Evolutionary conservation across 208 protist genomes (phyloP), one percentile per base, ranked within the genome.

Genomic region (Leishmania turanica): DNA sequence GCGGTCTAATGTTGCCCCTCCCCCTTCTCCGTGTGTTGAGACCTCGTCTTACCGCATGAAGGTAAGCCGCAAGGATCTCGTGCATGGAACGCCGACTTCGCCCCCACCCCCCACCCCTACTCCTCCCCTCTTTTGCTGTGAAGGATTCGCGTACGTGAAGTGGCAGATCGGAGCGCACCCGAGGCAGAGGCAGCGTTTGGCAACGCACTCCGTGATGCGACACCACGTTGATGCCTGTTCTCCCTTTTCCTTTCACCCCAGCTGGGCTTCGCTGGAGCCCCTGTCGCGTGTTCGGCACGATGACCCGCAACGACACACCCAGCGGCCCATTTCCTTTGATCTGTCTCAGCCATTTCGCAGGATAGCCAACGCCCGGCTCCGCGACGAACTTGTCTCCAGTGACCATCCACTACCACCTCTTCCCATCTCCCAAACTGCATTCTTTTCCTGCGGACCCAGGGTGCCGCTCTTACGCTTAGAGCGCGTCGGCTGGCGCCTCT

Each of bases 1-100:
- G 4, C 58, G 49, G 7, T 84, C 56, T 65, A 27, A 17, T 17
- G 17, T 84, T 70, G 2, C 13, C 40, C 80, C 68, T 60, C 77
- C 56, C 24, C 31, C 31, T 17, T 34, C 62, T 11, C 31, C 31
- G 62, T 68, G 62, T 13, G 31, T 19, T 34, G 31, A 40, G 31
- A 9, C 31, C 62, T 34, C 31, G 40, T 27, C 62, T 17, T 15
- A 42, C 31, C 31, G 31, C 62, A 68, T 68, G 31, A 68, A 19
- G 62, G n/a, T 34, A 68, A 15, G 62, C 31, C 31, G 4, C 31
- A 34, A 40, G 62, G 0, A 3, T 40, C 31, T 40, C 31, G 3
- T 31, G 31, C 31, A 68, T 40, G 62, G 27, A 4, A 4, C n/a
- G 62, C 62, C 40, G 62, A 24, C 6, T 2, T 34, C 31, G 62